Conservation (phyloP, 441 rosid species). For the Syzygium syzygioides region DNA sequence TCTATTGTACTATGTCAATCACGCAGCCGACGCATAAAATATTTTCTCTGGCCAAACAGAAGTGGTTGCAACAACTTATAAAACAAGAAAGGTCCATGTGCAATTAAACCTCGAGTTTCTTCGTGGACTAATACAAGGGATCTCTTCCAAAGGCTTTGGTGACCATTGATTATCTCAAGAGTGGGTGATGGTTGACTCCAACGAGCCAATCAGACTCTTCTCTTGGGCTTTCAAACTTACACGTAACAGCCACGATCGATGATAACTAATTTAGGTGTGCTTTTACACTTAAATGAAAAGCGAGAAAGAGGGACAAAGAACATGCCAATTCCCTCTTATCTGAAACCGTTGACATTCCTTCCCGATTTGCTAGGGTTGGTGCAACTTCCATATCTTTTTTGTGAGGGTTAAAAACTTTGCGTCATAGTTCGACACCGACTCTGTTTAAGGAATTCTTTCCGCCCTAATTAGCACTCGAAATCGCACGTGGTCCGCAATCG, state of each 20-base stretch:
- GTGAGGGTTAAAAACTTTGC: accelerated
- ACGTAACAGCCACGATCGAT: neutral
- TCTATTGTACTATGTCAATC: neutral
- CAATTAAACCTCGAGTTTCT: neutral
- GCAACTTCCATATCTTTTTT: neutral
- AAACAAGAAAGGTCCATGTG: neutral
- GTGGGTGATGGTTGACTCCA: neutral
- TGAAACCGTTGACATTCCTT: neutral
- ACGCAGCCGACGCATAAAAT: neutral
- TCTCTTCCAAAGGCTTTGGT: neutral
- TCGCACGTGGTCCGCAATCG: neutral
- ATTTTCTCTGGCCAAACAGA: neutral
- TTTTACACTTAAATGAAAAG: neutral
- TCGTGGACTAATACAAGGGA: neutral
- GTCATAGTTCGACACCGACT: neutral
- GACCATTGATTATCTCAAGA: neutral
- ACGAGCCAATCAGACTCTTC: neutral
- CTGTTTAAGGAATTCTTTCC: neutral
- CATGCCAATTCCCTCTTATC: neutral
- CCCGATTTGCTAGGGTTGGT: neutral
- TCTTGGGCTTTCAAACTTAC: neutral
- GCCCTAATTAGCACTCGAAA: neutral
- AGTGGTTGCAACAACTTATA: neutral
- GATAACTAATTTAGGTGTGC: neutral
- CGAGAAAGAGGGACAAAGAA: neutral